Evolutionary conservation across 108 stramenopile genomes (phyloP).

Genomic region (Skeletonema costatum): DNA sequence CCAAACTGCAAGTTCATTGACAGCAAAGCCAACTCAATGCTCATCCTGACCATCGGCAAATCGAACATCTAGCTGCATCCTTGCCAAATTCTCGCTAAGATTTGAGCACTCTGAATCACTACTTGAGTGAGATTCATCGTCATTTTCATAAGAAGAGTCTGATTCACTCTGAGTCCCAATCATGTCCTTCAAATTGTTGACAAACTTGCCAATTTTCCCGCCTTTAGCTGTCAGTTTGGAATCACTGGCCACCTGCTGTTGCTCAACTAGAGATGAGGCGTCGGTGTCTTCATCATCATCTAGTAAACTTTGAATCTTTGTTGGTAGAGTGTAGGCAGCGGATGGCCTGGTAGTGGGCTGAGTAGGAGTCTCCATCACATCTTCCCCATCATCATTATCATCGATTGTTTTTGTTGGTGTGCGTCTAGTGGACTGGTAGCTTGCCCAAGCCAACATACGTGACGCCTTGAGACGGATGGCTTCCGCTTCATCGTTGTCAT

Average conservation of each 20-base stretch:
- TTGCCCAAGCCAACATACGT: slow-evolving; percentile 41
- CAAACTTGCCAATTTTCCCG: slow-evolving; percentile 17
- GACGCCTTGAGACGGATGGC: slow-evolving; percentile 41
- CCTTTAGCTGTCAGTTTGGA: not conserved
- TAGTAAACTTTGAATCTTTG: not conserved
- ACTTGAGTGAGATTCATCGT: not conserved
- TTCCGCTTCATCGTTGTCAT: slow-evolving; percentile 6
- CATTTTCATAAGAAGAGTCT: slow-evolving; percentile 13
- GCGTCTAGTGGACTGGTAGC: slow-evolving; percentile 32
- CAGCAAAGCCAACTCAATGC: not conserved
- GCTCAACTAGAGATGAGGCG: not conserved
- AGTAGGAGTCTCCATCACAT: not conserved
- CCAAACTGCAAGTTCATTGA: not conserved
- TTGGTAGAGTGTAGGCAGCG: not conserved
- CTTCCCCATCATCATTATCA: slow-evolving; percentile 5
- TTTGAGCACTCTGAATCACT: not conserved
- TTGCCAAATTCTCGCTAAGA: not conserved
- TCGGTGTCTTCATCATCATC: slow-evolving; percentile 10
- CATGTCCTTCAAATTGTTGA: slow-evolving; percentile 32
- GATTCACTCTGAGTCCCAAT: slow-evolving; percentile 36
- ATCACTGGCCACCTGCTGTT: not conserved
- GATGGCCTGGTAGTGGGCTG: not conserved
- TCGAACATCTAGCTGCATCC: not conserved
- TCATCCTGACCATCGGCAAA: not conserved
- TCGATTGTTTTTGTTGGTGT: slow-evolving; percentile 19